Percentiles rank a stretch among this genome's conserved stretches.
phyloP scores from a whole-genome alignment of 2,329 filamentous ascomycete genomes.

The Rutstroemia sp. region DNA sequence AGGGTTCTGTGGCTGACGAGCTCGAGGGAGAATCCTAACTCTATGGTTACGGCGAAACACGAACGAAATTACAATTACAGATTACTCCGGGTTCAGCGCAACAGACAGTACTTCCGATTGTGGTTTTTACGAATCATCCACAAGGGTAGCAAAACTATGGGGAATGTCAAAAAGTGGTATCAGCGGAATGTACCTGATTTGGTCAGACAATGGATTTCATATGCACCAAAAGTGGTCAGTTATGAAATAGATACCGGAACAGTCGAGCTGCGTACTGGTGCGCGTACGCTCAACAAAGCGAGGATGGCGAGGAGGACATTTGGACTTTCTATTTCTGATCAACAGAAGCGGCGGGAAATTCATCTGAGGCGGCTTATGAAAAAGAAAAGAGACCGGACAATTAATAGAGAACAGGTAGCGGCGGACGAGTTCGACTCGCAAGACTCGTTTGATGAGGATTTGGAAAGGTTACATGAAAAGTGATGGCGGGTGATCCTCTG shows the following conservation, averaged over 20 bases:
- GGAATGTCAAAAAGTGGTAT: neutral
- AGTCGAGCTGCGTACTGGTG: neutral
- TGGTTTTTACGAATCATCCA: conserved; percentile 1
- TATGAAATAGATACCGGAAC: conserved; percentile 1
- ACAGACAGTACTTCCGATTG: conserved; percentile 3
- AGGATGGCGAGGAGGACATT: conserved; percentile 2
- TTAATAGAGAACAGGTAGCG: no score
- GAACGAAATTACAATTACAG: neutral
- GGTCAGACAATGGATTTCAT: neutral
- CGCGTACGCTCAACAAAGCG: neutral
- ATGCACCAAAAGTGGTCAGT: neutral
- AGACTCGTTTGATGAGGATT: no score
- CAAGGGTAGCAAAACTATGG: neutral
- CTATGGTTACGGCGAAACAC: conserved; percentile 10
- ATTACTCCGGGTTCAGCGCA: neutral
- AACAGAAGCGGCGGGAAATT: no score
- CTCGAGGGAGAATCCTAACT: neutral
- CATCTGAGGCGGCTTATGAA: no score
- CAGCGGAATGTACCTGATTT: neutral
- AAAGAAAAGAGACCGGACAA: no score
- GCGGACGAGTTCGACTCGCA: no score
- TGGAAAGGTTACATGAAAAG: no score
- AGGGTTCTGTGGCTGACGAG: neutral
- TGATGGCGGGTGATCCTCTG: no score
- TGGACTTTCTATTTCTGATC: neutral